Evolutionary conservation across 1,284 basidiomycete genomes (phyloP).

Genomic region (Moniliophthora roreri): DNA sequence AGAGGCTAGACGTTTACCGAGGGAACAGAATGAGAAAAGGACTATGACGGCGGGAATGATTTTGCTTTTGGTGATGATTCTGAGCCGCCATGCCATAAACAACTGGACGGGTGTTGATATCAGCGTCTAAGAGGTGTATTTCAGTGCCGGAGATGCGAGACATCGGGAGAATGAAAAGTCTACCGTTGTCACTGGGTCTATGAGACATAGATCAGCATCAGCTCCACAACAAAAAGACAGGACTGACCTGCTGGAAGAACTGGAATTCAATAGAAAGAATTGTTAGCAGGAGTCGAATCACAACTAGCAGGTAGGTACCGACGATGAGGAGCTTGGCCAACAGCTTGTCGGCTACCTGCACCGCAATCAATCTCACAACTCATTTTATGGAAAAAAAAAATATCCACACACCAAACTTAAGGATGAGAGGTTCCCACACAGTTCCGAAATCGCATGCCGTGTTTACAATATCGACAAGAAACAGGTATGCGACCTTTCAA

Average conservation of each 20-base stretch:
- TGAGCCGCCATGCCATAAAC: too few species aligned
- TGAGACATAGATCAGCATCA: not conserved
- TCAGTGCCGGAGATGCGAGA: too few species aligned
- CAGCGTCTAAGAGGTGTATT: too few species aligned
- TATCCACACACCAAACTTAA: not conserved
- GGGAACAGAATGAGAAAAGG: too few species aligned
- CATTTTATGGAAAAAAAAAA: too few species aligned
- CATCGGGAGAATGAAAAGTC: not conserved
- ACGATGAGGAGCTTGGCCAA: not conserved
- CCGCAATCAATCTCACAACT: not conserved
- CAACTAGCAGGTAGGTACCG: not conserved
- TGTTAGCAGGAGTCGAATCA: too few species aligned
- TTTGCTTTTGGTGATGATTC: too few species aligned
- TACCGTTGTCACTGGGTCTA: slow-evolving; percentile 1
- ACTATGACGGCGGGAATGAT: too few species aligned
- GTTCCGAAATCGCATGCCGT: not conserved
- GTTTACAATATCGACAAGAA: not conserved
- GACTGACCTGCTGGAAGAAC: not conserved
- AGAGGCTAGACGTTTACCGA: too few species aligned
- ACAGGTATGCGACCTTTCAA: not conserved
- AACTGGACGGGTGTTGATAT: too few species aligned
- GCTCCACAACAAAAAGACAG: not conserved
- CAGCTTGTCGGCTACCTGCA: not conserved
- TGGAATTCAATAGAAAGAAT: not conserved
- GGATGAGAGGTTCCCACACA: not conserved